Base-by-base conservation (phyloP, 768 basidiomycete species). In the Pleurotus salmoneostramineus region DNA sequence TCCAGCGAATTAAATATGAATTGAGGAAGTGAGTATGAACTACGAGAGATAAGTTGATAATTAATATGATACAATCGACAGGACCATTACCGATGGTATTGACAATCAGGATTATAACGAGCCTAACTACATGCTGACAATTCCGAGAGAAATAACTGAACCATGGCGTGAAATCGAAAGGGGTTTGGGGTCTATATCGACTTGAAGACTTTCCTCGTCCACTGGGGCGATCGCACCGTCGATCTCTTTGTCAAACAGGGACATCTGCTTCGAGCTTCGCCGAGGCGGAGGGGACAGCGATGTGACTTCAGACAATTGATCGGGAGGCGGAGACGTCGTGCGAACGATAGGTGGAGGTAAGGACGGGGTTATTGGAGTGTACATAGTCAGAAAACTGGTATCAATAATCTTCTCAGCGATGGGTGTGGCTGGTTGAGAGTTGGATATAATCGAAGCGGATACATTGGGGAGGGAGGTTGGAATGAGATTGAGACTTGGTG, bases 381-480 rank as follows among this genome's bases (percentile, higher is more conserved):
- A 67, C 51, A 84, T 72, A 56, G 82, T 78, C 31, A 89, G 72
- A 65, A 90, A 90, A 65, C 81, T 83, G 32, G 82, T 77, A 60
- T 89, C 82, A 47, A 77, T 77, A 60, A 88, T 89, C 50, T 81
- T 88, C 64, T 85, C 87, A 7, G 83, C 84, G 21, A 88, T 83
- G n/a, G 83, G 83, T n/a, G 62, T 59, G 21, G 55, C 58, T 51
- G 54, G 48, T 60, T 65, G 64, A 66, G 56, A 59, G 44, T 52
- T 63, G 55, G 47, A 57, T 37, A 54, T 57, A 17, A 17, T 62
- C 61, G 68, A 59, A 62, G 71, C 63, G 59, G 74, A 40, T 40
- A n/a, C n/a, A 46, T 5, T 67, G 61, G 67, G 64, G 27, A 68
- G 63, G 35, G 62, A 61, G 40, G 65, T 45, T 61, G 67, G 57